Evolutionary conservation across 2,329 filamentous ascomycete genomes (phyloP).

Genomic region (Apiospora rasikravindrae): DNA sequence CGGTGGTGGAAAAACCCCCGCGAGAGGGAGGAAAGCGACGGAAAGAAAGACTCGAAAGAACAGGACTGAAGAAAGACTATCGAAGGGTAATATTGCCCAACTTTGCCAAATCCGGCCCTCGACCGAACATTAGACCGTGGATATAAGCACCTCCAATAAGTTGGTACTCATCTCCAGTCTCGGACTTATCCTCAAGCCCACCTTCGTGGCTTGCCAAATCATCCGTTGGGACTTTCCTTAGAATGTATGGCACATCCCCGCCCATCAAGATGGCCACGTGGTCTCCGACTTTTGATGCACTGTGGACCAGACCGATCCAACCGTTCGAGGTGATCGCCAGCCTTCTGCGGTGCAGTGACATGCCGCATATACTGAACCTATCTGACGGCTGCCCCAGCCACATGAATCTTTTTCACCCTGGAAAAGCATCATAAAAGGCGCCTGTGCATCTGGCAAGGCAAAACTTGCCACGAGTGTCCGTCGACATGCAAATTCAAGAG

Average conservation of each 20-base stretch:
- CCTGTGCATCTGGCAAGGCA: no score
- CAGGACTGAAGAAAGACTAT: no score
- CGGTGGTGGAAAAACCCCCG: no score
- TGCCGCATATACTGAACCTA: fast-evolving
- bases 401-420: background rate
- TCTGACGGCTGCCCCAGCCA: background rate
- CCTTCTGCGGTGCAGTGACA: background rate
- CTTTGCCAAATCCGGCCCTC: background rate
- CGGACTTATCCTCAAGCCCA: background rate
- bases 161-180: background rate
- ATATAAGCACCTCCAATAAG: background rate
- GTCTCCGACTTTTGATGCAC: background rate
- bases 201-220: background rate
- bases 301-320: background rate
- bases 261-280: background rate
- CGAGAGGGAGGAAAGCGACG: no score
- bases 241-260: background rate
- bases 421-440: background rate
- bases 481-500: background rate
- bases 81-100: background rate
- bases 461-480: background rate
- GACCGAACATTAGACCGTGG: background rate
- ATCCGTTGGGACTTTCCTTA: background rate
- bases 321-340: constrained; percentile 1
- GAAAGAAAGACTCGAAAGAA: no score